Base-by-base conservation (phyloP, 2,329 filamentous ascomycete species). In the Chrysoporthe puriensis region DNA sequence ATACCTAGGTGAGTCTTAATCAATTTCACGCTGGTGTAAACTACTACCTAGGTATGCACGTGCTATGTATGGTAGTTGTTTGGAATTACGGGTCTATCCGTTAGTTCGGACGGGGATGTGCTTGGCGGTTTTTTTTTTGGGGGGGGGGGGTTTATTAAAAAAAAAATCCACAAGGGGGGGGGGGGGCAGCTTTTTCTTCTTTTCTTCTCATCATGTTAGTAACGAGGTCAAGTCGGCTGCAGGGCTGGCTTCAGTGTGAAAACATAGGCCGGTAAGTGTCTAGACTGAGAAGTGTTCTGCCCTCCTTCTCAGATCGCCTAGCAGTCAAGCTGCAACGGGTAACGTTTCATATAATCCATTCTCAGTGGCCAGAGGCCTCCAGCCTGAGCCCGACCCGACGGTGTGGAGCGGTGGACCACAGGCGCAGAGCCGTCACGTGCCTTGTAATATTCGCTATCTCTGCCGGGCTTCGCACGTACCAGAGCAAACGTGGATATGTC, bases 11-110 rank as follows among this genome's bases (percentile, higher is more conserved):
- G 36, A 54, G 4, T 13, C 50, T 21, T 54, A 32, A 54, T 1
- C 50, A 0, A 5, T 7, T 52, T 11, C 48, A 26, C 7, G 18
- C 4, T n/a, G 9, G 18, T 26, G 11, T 21, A 7, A 21, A 26
- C 2, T 21, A n/a, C 46, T 26, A 50, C 9, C 26, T 26, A 2
- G 26, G 26, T 21, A n/a, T 48, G 46, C 18, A 50, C 21, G 46
- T 21, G 18, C 46, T 48, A 48, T 48, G n/a, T n/a, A 26, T 4
- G n/a, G 18, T 11, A 50, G 18, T 34, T 52, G 11, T 52, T 52
- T 14, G 26, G 26, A 21, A 54, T 54, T 26, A 54, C 50, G 50
- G 50, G 50, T 34, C 26, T 54, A 54, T 54, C 50, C 50, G 50
- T 16, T 54, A 54, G 50, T 14, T 54, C 9, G 14, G 50, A 54